phyloP scores from a whole-genome alignment of 768 basidiomycete genomes.

The Obba rivulosa region DNA sequence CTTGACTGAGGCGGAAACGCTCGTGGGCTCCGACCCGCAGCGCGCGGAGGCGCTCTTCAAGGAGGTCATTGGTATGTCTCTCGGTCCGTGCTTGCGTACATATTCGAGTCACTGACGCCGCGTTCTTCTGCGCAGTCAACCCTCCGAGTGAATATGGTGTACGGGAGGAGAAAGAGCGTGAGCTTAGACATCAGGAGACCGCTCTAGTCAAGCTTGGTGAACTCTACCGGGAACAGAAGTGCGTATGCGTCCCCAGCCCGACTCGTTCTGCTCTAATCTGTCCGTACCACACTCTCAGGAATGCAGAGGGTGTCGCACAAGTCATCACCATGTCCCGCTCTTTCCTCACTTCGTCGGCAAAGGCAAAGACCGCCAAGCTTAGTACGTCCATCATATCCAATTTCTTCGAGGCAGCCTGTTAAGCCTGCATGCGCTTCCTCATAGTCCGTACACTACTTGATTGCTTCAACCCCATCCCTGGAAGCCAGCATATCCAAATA shows the following conservation, averaged over 20 bases:
- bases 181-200: conserved; percentile 73
- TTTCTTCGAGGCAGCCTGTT: neutral
- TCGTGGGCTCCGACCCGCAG: conserved; percentile 41
- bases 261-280: neutral
- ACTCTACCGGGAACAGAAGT: conserved; percentile 85
- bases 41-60: conserved; percentile 74
- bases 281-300: conserved; percentile 38
- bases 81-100: conserved; percentile 11
- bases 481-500: conserved; percentile 73
- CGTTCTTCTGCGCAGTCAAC: neutral
- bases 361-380: conserved; percentile 95
- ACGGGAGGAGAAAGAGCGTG: conserved; percentile 44
- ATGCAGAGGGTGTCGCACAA: conserved; percentile 79
- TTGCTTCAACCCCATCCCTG: conserved; percentile 76
- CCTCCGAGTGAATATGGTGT: conserved; percentile 11
- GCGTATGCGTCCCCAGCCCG: conserved; percentile 18
- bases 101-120: neutral
- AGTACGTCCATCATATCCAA: conserved; percentile 43
- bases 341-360: conserved; percentile 92
- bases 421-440: neutral
- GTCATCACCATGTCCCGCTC: conserved; percentile 75
- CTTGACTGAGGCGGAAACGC: conserved; percentile 52
- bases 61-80: conserved; percentile 49
- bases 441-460: conserved; percentile 91
- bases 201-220: conserved; percentile 84